Base-by-base conservation (phyloP, 208 protist genomes). In the Crithidia fasciculata region DNA sequence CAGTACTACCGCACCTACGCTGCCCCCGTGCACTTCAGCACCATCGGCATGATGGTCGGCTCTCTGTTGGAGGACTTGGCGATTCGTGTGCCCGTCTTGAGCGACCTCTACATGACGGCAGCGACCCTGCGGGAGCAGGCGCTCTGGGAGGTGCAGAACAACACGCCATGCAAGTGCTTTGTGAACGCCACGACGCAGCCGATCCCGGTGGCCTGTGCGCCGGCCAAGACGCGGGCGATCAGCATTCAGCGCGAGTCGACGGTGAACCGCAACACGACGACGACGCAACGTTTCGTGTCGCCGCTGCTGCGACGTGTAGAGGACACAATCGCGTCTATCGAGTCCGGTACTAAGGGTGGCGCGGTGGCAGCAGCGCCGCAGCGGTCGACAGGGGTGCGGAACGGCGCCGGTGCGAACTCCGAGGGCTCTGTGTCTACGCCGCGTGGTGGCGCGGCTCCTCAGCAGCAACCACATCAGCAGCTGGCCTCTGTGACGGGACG, bases 51-150 rank as follows among this genome's bases (percentile, higher is more conserved):
- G 8, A 28, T 89, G 52, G 54, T 95, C 28, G 67, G 72, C 10
- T 79, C 69, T 45, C 45, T 88, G 78, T 39, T 95, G n/a, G 71
- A 79, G 16, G 52, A 65, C 45, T 57, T 89, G 41, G 79, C 85
- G 28, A 72, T 75, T 9, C 60, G 62, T 61, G 37, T 60, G 43
- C 86, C 86, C 0, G 54, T 82, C 54, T 52, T 88, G 43, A 61
- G 55, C 18, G 80, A 85, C 9, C 78, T 94, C 41, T 86, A 88
- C 71, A 72, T 84, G 66, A 80, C 83, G 28, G 85, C 83, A n/a
- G 82, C 88, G 39, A 83, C 72, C 4, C 44, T 82, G 49, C 74
- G 63, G 19, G 83, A 92, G 62, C 70, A 87, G 70, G 82, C 83
- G 15, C 43, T 79, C 43, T 86, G 57, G 19, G 81, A 91, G 55